phyloP scores from a whole-genome alignment of 106 monocot genomes.

The Amphibolis antarctica region DNA sequence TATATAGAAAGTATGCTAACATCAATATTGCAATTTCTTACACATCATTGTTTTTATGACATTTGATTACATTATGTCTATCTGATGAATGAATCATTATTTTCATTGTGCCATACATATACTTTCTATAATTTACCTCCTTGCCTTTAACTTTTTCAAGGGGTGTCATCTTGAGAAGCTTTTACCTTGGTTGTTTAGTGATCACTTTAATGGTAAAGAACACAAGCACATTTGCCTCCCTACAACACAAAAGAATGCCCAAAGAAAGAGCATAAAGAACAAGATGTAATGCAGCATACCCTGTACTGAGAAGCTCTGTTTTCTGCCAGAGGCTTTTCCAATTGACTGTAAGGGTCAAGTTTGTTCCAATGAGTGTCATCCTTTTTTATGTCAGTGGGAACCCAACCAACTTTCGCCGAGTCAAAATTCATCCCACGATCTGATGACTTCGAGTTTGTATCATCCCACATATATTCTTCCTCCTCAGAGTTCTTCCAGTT shows the following conservation, averaged over 20 bases:
- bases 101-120: no score
- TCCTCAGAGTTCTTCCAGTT: slow-evolving; percentile 96
- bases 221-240: no score
- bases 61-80: no score
- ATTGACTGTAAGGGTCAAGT: slow-evolving; percentile 13
- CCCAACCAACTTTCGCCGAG: slow-evolving; percentile 23
- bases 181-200: no score
- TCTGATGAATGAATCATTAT: no score
- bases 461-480: slow-evolving; percentile 94
- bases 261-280: not conserved
- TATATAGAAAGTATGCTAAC: no score
- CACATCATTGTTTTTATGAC: no score
- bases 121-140: no score
- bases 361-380: slow-evolving; percentile 16
- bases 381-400: slow-evolving; percentile 35
- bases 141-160: no score
- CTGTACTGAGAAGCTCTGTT: slow-evolving; percentile 24
- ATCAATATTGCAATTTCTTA: no score
- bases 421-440: slow-evolving; percentile 20
- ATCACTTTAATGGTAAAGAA: no score
- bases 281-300: slow-evolving; percentile 16
- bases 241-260: not conserved
- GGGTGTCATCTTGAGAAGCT: no score
- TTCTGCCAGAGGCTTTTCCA: slow-evolving; percentile 23
- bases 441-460: slow-evolving; percentile 28